Conservation (phyloP, 2,329 filamentous ascomycete genomes). For the Parastagonospora nodorum region DNA sequence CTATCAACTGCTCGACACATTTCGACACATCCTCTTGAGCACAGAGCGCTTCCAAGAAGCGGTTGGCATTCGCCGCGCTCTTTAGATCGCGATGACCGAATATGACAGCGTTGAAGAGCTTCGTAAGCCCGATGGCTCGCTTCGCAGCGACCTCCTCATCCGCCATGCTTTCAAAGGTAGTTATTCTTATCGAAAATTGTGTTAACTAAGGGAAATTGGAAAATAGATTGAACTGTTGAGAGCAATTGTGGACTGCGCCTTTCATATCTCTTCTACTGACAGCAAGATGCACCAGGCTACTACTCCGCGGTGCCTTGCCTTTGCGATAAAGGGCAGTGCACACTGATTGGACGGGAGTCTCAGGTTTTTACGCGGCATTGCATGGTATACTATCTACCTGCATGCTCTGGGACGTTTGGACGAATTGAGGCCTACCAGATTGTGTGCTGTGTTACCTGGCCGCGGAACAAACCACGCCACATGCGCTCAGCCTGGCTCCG, state of each 20-base stretch:
- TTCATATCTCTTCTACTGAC: too few species aligned
- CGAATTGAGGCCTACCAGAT: constrained; percentile 17
- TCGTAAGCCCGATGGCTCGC: constrained; percentile 39
- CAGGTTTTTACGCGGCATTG: constrained; percentile 16
- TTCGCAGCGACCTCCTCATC: constrained; percentile 24
- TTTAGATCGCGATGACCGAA: constrained; percentile 47
- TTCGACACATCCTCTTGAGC: constrained; percentile 47
- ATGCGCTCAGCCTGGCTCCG: constrained; percentile 30
- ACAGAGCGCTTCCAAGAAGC: constrained; percentile 57
- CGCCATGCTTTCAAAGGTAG: constrained; percentile 21
- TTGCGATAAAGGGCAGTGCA: constrained; percentile 16
- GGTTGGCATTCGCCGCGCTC: constrained; percentile 47
- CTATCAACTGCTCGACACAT: constrained; percentile 45
- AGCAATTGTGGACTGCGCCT: too few species aligned
- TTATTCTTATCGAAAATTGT: too few species aligned
- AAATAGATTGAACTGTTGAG: too few species aligned
- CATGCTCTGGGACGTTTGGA: constrained; percentile 15
- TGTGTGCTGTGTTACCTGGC: constrained; percentile 22
- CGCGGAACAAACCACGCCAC: constrained; percentile 23
- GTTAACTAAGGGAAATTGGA: too few species aligned
- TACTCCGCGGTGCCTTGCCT: not conserved
- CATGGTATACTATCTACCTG: constrained; percentile 16
- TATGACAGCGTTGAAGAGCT: constrained; percentile 49
- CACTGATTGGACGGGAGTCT: constrained; percentile 29
- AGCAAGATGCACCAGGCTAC: not conserved